Evolutionary conservation across 352 stramenopile genomes (phyloP), one percentile per base, ranked within the genome.

Genomic region (Phytophthora europaea): DNA sequence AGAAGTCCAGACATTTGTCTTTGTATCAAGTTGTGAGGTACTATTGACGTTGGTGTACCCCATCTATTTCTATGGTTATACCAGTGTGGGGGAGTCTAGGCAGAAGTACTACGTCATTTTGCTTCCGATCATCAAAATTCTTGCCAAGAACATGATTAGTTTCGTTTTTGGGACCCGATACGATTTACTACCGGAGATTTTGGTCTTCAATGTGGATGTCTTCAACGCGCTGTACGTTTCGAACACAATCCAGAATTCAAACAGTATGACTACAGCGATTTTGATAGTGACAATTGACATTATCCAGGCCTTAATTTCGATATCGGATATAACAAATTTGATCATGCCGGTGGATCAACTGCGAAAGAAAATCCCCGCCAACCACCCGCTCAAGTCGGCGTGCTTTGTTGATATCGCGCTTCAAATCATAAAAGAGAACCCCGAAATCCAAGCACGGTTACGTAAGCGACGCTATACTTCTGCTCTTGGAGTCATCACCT

Each of bases 111-210:
- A 53, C 47, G 20, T 28, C 47, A 54, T 54, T 12, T 15, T 54
- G 20, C 47, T 54, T 28, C 47, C 20, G n/a, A 54, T 54, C 22
- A 54, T 54, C n/a, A 54, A 54, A 54, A n/a, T 54, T 28, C 47
- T 54, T 6, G 47, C 47, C 20, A 54, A 54, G 6, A 54, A 23
- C 20, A 8, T 54, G 10, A 28, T 54, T n/a, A 54, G 47, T 15
- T 10, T 8, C n/a, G 22, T n/a, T 5, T 54, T 54, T 8, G 47
- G 20, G 22, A 10, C 10, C 22, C 28, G 22, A 28, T 54, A 31
- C 16, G 47, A 53, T 31, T 53, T 54, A 16, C 47, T 33, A 54
- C 47, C 47, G 20, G n/a, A 54, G 47, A 54, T 54, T 54, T 31
- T 54, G 20, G 16, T 54, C 22, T 31, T 54, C 22, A 54, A 54